Base-by-base conservation (phyloP, 192 early-diverging fungal genomes). In the Umbelopsis vinacea region DNA sequence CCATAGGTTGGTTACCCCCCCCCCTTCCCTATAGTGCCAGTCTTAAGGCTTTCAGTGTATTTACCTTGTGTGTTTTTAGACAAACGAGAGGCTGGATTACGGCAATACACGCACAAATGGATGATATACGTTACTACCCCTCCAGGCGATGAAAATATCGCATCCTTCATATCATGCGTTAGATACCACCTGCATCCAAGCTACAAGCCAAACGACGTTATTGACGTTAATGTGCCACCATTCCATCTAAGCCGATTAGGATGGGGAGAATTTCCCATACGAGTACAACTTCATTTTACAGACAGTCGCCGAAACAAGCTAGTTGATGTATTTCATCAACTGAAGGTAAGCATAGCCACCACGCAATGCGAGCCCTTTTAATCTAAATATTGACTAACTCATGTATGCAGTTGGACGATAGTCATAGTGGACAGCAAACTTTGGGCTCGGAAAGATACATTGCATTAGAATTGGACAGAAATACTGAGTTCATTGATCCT, bases 181-280 rank as follows among this genome's bases (percentile, higher is more conserved):
- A 89, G 95, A 15, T 95, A 94, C 66, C 91, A 92, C 81, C 82
- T 98, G 12, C 95, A 98, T 74, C 94, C 92, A 69, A 92, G 92
- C 68, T 98, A 96, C 74, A 87, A 86, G 45, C 96, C 96, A 0
- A 85, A 93, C 63, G 90, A 97, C 76, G 87, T 96, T n/a, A 87
- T 96, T 7, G 95, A 96, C 47, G 84, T 97, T 11, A 76, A 76
- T 0, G 85, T 87, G 45, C 87, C 95, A 0, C 93, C 89, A 2
- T 95, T 97, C 76, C 90, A 91, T 69, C 74, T 98, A 67, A 93
- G 91, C 17, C 87, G 95, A n/a, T 91, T 88, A 73, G 96, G 95
- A 0, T 98, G 95, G 95, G 96, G 96, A 38, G 96, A 98, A 79
- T 96, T 95, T 60, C 94, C 95, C 21, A 83, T 97, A 52, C 87